Conservation (phyloP, 352 stramenopile genomes). For the Globisporangium polare region DNA sequence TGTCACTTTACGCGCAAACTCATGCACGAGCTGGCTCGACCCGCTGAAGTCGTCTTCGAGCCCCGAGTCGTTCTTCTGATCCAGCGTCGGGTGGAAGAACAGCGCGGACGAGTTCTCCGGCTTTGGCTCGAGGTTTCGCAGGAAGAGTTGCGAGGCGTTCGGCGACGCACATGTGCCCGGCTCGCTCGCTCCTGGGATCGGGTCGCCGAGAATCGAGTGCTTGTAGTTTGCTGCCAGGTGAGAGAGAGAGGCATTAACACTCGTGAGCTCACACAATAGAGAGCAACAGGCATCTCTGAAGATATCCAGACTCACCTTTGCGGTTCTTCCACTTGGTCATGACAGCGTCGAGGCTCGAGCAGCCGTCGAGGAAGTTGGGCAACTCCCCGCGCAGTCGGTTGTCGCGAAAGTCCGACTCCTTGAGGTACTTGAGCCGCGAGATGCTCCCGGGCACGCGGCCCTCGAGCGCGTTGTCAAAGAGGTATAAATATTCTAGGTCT, state of each 20-base stretch:
- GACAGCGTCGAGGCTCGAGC: constrained; percentile 70
- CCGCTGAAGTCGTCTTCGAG: constrained; percentile 58
- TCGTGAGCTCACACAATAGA: not conserved
- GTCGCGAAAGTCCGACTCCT: constrained; percentile 76
- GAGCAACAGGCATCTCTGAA: too few relatives aligned
- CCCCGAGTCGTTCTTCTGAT: constrained; percentile 38
- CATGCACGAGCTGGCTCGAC: constrained; percentile 38
- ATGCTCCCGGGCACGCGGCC: constrained; percentile 62
- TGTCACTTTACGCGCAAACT: constrained; percentile 41
- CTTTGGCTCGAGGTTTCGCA: constrained; percentile 45
- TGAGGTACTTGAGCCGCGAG: constrained; percentile 71
- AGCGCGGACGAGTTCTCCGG: constrained; percentile 52
- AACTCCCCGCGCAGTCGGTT: constrained; percentile 69
- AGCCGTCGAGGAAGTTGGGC: constrained; percentile 79
- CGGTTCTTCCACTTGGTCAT: constrained; percentile 85
- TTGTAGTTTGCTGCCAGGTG: constrained; percentile 56
- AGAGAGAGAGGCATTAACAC: not conserved
- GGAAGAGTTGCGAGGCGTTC: constrained; percentile 46
- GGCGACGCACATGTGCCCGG: constrained; percentile 17
- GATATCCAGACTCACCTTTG: too few relatives aligned
- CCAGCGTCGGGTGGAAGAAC: constrained; percentile 60
- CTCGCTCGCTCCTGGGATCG: constrained; percentile 37
- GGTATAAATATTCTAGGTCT: constrained; percentile 79
- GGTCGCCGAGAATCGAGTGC: constrained; percentile 65
- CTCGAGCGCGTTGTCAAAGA: constrained; percentile 83